Conservation (phyloP, 352 stramenopile species). For the Hyaloperonospora brassicae region DNA sequence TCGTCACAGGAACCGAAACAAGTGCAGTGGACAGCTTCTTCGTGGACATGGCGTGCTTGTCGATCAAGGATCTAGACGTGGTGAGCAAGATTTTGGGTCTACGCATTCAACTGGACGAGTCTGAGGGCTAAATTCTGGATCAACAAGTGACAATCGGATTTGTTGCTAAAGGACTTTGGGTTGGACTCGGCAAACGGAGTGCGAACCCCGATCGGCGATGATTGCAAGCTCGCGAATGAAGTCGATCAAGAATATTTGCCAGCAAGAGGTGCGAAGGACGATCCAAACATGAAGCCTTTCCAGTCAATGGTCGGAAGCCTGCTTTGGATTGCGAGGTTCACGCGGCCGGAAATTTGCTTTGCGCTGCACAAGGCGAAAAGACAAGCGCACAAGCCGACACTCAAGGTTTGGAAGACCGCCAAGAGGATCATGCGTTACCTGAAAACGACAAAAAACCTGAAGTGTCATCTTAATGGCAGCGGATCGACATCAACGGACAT, state of each 20-base stretch:
- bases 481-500: background rate
- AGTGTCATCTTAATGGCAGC: background rate
- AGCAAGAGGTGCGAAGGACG: background rate
- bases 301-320: conserved; percentile 30
- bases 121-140: conserved; percentile 12
- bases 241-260: conserved; percentile 6
- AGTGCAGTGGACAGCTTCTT: conserved; percentile 9
- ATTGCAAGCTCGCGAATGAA: conserved; percentile 1
- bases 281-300: conserved; percentile 16
- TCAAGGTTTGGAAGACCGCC: conserved; percentile 8
- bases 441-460: background rate
- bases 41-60: conserved; percentile 4
- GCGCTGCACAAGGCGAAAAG: conserved; percentile 17
- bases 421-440: conserved; percentile 10
- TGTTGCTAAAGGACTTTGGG: conserved; percentile 18
- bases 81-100: conserved; percentile 23
- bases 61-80: conserved; percentile 22
- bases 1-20: conserved; percentile 7
- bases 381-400: conserved; percentile 9
- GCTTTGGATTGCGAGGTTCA: conserved; percentile 28
- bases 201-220: conserved; percentile 8
- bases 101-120: conserved; percentile 14
- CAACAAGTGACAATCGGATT: conserved; percentile 14
- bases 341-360: conserved; percentile 24
- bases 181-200: conserved; percentile 13